Evolutionary conservation across 371 early-diverging fungal genomes (phyloP).

Genomic region (Chytridium lagenaria): DNA sequence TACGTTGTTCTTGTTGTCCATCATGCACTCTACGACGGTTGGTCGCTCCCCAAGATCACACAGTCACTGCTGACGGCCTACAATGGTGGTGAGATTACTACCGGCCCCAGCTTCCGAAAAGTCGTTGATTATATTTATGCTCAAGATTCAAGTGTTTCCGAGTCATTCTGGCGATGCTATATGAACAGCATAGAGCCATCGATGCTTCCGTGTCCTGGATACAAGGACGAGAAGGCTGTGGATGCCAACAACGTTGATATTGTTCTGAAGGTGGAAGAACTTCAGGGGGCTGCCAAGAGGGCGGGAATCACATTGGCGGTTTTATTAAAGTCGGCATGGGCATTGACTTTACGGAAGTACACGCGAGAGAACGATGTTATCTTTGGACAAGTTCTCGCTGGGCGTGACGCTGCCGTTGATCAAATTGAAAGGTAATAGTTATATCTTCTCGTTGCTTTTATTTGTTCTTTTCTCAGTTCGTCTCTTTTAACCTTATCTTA

Average conservation of each 20-base stretch:
- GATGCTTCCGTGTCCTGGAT: background rate
- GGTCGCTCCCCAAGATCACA: conserved; percentile 22
- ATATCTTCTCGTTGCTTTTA: background rate
- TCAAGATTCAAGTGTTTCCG: background rate
- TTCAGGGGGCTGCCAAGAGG: background rate
- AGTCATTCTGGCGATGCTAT: conserved; percentile 19
- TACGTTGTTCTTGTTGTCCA: conserved; percentile 35
- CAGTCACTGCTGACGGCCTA: conserved; percentile 15
- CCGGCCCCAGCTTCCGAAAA: background rate
- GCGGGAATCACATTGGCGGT: conserved; percentile 8
- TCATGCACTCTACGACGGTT: conserved; percentile 44
- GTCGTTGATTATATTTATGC: conserved; percentile 21
- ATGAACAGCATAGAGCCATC: background rate
- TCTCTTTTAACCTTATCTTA: background rate
- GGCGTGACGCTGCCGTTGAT: conserved; percentile 16
- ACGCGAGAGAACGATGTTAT: conserved; percentile 30
- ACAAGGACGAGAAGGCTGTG: too few species aligned
- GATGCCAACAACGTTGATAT: too few species aligned
- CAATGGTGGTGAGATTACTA: background rate
- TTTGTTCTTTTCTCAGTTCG: background rate
- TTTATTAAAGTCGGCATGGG: conserved; percentile 40
- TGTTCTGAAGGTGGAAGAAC: too few species aligned
- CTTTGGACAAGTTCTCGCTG: conserved; percentile 36
- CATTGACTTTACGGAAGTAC: conserved; percentile 28
- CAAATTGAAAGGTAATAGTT: background rate